Evolutionary conservation across 352 stramenopile genomes (phyloP), one percentile per base, ranked within the genome.

Genomic region (Globisporangium splendens): DNA sequence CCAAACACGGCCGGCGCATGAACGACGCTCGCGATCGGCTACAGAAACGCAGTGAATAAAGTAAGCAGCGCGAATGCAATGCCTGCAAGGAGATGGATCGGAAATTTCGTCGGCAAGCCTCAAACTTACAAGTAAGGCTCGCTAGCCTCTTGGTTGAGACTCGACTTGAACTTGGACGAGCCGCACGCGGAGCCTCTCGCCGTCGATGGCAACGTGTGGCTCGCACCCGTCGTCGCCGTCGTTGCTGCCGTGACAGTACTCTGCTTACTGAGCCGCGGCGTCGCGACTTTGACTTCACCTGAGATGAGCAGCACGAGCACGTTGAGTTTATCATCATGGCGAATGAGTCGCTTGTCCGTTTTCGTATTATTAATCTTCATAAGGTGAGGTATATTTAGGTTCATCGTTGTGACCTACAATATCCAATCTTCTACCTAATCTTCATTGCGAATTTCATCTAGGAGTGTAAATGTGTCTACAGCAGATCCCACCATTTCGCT

Each of bases 1-100:
- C 78, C 80, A 55, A 92, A 85, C n/a, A 89, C 71, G 0, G 83
- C 74, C n/a, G 83, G 83, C 6, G 79, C 74, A 41, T 70, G 57
- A 3, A 89, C 62, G 33, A 88, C 75, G n/a, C 73, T 80, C 20
- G 89, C 65, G 13, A 92, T 65, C 12, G 72, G 68, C 59, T 78
- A 31, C 49, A 54, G 28, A 35, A 35, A 35, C 28, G 28, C 28
- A 35, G 28, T 8, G 28, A 35, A 35, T 8, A 35, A 10, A 35
- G 10, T 11, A 8, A 35, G 28, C 24, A 31, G 24, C 28, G 10
- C 28, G 28, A 35, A 8, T 8, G 10, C 10, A 35, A 35, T 4
- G 28, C 1, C 10, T 35, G 28, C 28, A 17, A 56, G 14, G 47
- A 53, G 1, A n/a, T 39, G 39, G 11, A 54, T 33, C 3, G 15